A percentile compares a stretch with the other conserved stretches of the same genome.
Evolutionary conservation across 306 rosid genomes (phyloP).

Genomic region (Dryas octopetala): DNA sequence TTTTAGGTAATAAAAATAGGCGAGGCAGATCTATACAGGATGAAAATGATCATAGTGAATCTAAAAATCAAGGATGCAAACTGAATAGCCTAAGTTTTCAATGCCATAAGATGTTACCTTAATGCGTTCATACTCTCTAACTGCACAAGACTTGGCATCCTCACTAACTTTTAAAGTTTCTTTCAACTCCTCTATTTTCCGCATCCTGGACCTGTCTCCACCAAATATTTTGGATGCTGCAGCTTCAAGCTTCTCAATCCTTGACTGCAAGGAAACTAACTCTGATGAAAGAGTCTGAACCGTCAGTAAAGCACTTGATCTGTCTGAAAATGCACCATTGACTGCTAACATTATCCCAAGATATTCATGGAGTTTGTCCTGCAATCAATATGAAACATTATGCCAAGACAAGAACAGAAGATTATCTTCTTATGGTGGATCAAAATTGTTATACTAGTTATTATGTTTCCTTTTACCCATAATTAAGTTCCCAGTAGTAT

Average conservation of each 20-base stretch:
- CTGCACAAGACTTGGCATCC: slow-evolving; percentile 79
- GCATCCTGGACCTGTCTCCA: slow-evolving; percentile 71
- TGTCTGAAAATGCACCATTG: slow-evolving; percentile 77
- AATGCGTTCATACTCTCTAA: slow-evolving; percentile 78
- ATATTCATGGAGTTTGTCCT: slow-evolving; percentile 88
- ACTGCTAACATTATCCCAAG: slow-evolving; percentile 81
- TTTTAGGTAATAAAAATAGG: neutral
- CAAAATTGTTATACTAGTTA: neutral
- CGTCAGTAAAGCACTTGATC: slow-evolving; percentile 76
- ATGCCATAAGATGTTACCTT: slow-evolving; percentile 48
- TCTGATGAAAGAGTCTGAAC: slow-evolving; percentile 84
- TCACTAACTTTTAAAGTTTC: slow-evolving; percentile 70
- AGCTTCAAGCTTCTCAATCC: slow-evolving; percentile 81
- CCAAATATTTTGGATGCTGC: slow-evolving; percentile 93
- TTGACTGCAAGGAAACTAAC: slow-evolving; percentile 63
- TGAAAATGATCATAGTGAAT: neutral
- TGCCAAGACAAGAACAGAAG: neutral
- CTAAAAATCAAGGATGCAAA: neutral
- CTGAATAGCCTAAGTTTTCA: neutral
- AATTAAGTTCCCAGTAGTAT: no score
- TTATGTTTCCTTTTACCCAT: no score
- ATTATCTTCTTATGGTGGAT: neutral
- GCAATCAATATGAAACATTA: slow-evolving; percentile 23
- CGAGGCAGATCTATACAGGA: neutral
- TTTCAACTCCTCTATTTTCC: slow-evolving; percentile 73